Percentiles rank a stretch among this genome's conserved stretches.
Evolutionary conservation across 352 stramenopile genomes (phyloP).

Genomic region (Globisporangium alternatum): DNA sequence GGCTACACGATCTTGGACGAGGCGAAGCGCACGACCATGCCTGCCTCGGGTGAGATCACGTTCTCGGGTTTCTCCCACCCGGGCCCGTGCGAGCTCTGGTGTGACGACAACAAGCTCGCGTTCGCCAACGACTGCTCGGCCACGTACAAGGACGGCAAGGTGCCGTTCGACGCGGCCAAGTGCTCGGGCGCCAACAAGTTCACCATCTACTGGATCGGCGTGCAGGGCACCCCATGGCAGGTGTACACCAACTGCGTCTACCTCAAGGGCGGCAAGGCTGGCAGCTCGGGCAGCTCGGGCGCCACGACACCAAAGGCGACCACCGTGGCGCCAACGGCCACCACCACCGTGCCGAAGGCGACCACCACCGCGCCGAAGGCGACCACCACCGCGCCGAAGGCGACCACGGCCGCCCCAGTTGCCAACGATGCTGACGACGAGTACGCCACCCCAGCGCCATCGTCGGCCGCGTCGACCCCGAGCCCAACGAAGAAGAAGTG

Average conservation of each 20-base stretch:
- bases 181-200: constrained; percentile 43
- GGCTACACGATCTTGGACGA: constrained; percentile 31
- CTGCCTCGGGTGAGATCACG: constrained; percentile 29
- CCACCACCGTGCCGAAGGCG: neutral
- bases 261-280: constrained; percentile 25
- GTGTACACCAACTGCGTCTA: constrained; percentile 57
- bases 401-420: constrained; percentile 4
- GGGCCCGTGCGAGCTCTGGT: constrained; percentile 62
- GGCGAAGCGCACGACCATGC: constrained; percentile 30
- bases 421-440: constrained; percentile 10
- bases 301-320: constrained; percentile 12
- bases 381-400: neutral
- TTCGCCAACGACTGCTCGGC: constrained; percentile 45
- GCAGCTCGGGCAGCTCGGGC: constrained; percentile 15
- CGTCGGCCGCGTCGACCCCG: constrained; percentile 4
- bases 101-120: constrained; percentile 48
- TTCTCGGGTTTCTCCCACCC: constrained; percentile 57
- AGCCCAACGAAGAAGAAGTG: constrained; percentile 17
- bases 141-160: constrained; percentile 34
- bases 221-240: constrained; percentile 48
- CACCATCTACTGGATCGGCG: constrained; percentile 47
- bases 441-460: constrained; percentile 2
- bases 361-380: constrained; percentile 1
- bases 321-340: neutral
- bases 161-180: constrained; percentile 43